phyloP scores from a whole-genome alignment of 2,329 filamentous ascomycete species.

The Phialophora verrucosa region DNA sequence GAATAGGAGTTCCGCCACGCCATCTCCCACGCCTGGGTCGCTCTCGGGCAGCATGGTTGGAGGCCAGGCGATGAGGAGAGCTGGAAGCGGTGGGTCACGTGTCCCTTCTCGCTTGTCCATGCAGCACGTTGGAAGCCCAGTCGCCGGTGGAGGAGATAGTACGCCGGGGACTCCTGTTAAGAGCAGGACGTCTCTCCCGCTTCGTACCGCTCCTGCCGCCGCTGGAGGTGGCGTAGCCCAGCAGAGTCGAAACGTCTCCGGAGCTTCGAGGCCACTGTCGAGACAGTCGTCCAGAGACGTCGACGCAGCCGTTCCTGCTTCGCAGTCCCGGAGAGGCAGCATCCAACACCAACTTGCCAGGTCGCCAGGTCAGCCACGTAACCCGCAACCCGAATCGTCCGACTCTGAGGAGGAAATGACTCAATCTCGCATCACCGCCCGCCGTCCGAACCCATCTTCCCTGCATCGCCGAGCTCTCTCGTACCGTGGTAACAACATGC shows the following conservation, averaged over 20 bases:
- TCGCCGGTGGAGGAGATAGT: constrained; percentile 27
- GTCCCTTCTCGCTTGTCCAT: constrained; percentile 48
- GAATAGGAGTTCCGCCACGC: constrained; percentile 48
- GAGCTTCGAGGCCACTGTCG: constrained; percentile 33
- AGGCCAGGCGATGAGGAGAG: constrained; percentile 45
- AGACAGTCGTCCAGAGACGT: constrained; percentile 35
- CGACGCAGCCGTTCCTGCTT: constrained; percentile 16
- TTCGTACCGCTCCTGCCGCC: constrained; percentile 26
- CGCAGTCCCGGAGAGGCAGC: constrained; percentile 38
- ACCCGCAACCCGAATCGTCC: constrained; percentile 31
- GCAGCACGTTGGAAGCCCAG: constrained; percentile 34
- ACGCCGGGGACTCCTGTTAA: constrained; percentile 38
- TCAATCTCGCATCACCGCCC: constrained; percentile 35
- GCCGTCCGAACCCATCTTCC: constrained; percentile 35
- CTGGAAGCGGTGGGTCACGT: constrained; percentile 45
- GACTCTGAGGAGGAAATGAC: constrained; percentile 39
- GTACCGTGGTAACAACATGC: constrained; percentile 24
- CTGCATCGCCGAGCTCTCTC: constrained; percentile 33
- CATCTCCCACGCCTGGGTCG: constrained; percentile 52
- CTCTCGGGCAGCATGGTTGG: constrained; percentile 51
- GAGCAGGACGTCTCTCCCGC: constrained; percentile 34
- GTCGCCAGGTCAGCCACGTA: constrained; percentile 33
- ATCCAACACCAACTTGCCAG: constrained; percentile 36
- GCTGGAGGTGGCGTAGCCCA: constrained; percentile 9
- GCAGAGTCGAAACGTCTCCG: constrained; percentile 26